Conservation (phyloP, 306 rosid species). For the Trichosanthes cucumerina region DNA sequence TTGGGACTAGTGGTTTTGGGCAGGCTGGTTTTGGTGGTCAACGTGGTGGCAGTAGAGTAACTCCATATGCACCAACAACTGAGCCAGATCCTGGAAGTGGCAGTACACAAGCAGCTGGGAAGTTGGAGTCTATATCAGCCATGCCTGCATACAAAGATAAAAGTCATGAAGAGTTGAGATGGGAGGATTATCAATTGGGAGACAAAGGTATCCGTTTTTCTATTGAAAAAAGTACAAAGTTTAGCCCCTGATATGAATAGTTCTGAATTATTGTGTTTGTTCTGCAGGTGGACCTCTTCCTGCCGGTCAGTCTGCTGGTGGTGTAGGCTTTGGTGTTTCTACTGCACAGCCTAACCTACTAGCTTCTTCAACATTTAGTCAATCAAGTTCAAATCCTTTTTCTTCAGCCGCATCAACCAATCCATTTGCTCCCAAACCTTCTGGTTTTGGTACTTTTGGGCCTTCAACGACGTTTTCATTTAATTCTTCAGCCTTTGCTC, state of each 20-base stretch:
- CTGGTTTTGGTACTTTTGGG: constrained; percentile 49
- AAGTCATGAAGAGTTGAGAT: constrained; percentile 93
- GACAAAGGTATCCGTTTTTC: constrained; percentile 53
- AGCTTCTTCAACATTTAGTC: constrained; percentile 45
- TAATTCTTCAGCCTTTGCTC: constrained; percentile 45
- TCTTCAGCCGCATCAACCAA: constrained; percentile 38
- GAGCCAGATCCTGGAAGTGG: constrained; percentile 53
- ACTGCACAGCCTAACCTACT: constrained; percentile 43
- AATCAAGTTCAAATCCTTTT: constrained; percentile 55
- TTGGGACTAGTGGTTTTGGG: constrained; percentile 54
- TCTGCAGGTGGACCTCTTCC: constrained; percentile 73
- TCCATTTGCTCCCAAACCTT: constrained; percentile 53
- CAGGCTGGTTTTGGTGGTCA: constrained; percentile 68
- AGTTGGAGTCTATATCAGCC: constrained; percentile 88
- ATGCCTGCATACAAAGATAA: constrained; percentile 83
- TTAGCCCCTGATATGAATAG: not conserved
- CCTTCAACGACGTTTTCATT: constrained; percentile 42
- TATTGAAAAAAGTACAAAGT: not conserved
- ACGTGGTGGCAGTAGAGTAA: constrained; percentile 77
- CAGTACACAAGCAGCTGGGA: constrained; percentile 40
- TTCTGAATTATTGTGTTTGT: not conserved
- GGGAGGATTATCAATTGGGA: constrained; percentile 94
- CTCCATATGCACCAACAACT: constrained; percentile 56
- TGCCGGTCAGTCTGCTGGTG: constrained; percentile 42
- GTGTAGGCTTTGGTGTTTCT: constrained; percentile 41